A percentile compares a stretch with the other conserved stretches of the same genome.
Conservation (phyloP, 1,139 yeast species). For the Yamadazyma friedrichii region DNA sequence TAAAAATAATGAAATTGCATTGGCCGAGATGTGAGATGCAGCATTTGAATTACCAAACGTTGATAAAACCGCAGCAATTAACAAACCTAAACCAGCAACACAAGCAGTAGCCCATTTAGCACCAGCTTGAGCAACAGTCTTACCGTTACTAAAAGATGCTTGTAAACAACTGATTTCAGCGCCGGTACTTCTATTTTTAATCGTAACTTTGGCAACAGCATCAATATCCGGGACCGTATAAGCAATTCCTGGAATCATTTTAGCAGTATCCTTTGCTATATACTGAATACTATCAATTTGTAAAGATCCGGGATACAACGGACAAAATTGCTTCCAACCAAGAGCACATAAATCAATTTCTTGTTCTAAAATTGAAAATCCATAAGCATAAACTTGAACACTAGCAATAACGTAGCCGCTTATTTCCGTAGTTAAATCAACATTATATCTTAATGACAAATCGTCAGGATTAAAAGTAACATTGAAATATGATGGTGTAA, state of each 20-base stretch:
- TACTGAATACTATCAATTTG: slow-evolving; percentile 67
- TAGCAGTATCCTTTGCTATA: slow-evolving; percentile 43
- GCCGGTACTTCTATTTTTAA: slow-evolving; percentile 37
- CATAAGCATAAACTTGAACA: slow-evolving; percentile 71
- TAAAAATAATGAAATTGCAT: slow-evolving; percentile 68
- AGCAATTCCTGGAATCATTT: slow-evolving; percentile 67
- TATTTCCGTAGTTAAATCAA: slow-evolving; percentile 63
- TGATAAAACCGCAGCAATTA: slow-evolving; percentile 65
- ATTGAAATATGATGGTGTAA: slow-evolving; percentile 63
- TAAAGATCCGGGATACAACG: slow-evolving; percentile 67
- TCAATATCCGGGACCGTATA: slow-evolving; percentile 77
- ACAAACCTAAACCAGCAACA: slow-evolving; percentile 73
- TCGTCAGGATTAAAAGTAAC: slow-evolving; percentile 69
- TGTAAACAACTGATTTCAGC: slow-evolving; percentile 64
- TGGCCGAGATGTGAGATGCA: slow-evolving; percentile 75
- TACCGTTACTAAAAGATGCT: slow-evolving; percentile 67
- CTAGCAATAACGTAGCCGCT: slow-evolving; percentile 57
- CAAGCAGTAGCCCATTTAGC: slow-evolving; percentile 86
- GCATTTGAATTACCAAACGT: slow-evolving; percentile 78
- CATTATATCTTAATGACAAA: slow-evolving; percentile 55
- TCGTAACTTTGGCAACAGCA: slow-evolving; percentile 59
- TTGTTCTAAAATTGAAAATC: slow-evolving; percentile 59
- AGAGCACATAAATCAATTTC: slow-evolving; percentile 55
- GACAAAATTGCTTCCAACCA: slow-evolving; percentile 81
- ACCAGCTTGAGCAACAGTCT: slow-evolving; percentile 71